phyloP scores from a whole-genome alignment of 2,329 filamentous ascomycete species.

The Claviceps humidiphila region DNA sequence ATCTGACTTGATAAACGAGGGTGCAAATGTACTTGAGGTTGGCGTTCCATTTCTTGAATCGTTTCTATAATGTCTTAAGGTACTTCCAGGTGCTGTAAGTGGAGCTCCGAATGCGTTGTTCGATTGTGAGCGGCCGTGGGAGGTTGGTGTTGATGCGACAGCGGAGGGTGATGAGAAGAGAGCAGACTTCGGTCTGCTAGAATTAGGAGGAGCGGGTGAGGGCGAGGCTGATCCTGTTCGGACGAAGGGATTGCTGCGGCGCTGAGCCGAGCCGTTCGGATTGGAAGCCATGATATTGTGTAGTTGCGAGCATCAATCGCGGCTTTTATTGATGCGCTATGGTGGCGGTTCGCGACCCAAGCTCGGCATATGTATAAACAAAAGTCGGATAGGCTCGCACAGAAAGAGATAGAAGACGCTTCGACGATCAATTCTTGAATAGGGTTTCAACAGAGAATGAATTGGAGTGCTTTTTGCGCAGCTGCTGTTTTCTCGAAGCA shows the following conservation, averaged over 20 bases:
- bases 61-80: conserved; percentile 29
- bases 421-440: background rate
- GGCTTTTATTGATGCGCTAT: conserved; percentile 3
- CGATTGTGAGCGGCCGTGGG: conserved; percentile 59
- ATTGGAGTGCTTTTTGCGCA: conserved; percentile 11
- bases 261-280: conserved; percentile 38
- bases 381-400: conserved; percentile 2
- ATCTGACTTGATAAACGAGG: conserved; percentile 86
- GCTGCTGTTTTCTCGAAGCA: conserved; percentile 12
- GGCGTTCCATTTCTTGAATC: conserved; percentile 54
- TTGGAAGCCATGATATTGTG: conserved; percentile 21
- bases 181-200: conserved; percentile 59
- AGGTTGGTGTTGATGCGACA: conserved; percentile 25
- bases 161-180: conserved; percentile 49
- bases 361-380: conserved; percentile 13
- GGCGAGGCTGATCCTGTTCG: conserved; percentile 42
- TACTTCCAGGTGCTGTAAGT: conserved; percentile 23
- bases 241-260: conserved; percentile 69
- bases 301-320: conserved; percentile 11
- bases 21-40: conserved; percentile 75
- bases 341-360: background rate
- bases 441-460: conserved; percentile 8
- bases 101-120: conserved; percentile 36
- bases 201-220: conserved; percentile 40
- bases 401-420: background rate